phyloP scores from a whole-genome alignment of 176 grass and related monocot species.

The Raddia guianensis region DNA sequence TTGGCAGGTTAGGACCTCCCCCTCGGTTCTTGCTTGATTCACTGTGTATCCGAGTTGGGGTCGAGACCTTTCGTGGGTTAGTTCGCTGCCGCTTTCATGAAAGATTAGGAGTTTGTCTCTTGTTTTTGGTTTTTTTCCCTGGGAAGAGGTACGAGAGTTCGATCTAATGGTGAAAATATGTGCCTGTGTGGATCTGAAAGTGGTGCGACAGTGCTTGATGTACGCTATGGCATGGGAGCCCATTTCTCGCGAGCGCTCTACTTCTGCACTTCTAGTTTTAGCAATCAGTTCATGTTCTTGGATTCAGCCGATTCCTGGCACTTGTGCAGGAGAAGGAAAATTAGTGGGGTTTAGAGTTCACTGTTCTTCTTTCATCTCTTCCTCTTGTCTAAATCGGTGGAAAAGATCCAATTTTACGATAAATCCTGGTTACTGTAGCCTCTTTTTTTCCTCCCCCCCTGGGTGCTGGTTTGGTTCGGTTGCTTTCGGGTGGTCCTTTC shows the following conservation, averaged over 20 bases:
- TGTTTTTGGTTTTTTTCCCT: not conserved
- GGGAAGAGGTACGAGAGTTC: not conserved
- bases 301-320: constrained; percentile 27
- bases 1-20: constrained; percentile 39
- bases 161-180: not conserved
- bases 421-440: constrained; percentile 28
- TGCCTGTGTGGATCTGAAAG: constrained; percentile 33
- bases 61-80: not conserved
- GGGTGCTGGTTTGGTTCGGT: constrained; percentile 37
- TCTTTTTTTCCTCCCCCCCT: constrained; percentile 12
- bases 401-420: constrained; percentile 15
- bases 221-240: not conserved
- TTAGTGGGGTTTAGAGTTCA: constrained; percentile 2
- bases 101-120: not conserved
- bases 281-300: constrained; percentile 9
- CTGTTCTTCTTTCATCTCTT: not conserved
- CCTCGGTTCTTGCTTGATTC: constrained; percentile 17
- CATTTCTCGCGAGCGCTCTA: constrained; percentile 2
- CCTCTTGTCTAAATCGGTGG: constrained; percentile 7
- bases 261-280: not conserved
- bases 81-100: not conserved
- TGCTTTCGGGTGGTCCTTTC: constrained; percentile 43
- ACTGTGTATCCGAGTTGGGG: not conserved
- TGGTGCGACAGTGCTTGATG: constrained; percentile 10
- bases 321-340: not conserved